phyloP scores from a whole-genome alignment of 2,329 filamentous ascomycete species.

The Gaeumannomyces sp. region DNA sequence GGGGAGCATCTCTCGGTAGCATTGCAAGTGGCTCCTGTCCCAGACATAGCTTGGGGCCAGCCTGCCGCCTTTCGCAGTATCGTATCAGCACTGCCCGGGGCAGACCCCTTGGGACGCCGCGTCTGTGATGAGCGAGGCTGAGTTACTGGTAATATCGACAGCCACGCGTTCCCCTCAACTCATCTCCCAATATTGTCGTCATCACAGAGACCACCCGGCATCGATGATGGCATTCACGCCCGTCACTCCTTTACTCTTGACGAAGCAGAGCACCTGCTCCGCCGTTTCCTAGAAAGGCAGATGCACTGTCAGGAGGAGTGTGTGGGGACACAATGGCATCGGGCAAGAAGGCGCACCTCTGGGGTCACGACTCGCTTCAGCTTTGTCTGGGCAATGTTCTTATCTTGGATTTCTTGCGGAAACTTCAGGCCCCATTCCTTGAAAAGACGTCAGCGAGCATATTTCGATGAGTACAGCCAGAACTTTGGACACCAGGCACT shows the following conservation, averaged over 20 bases:
- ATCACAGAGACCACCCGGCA: constrained; percentile 12
- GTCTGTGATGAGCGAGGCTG: neutral
- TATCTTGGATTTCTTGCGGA: constrained; percentile 49
- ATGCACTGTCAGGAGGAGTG: neutral
- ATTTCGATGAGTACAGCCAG: constrained; percentile 14
- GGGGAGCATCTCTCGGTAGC: neutral
- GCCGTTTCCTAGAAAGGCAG: constrained; percentile 8
- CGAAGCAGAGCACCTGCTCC: constrained; percentile 15
- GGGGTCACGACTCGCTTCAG: constrained; percentile 54
- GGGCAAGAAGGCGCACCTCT: constrained; percentile 27
- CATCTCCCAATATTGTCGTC: neutral
- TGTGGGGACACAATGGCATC: neutral
- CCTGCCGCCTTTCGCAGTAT: neutral
- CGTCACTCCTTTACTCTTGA: constrained; percentile 14
- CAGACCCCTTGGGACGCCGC: neutral
- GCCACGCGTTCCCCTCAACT: neutral
- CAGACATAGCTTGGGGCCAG: neutral
- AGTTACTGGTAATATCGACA: neutral
- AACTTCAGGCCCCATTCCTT: constrained; percentile 58
- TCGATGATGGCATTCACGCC: constrained; percentile 16
- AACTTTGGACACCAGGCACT: constrained; percentile 13
- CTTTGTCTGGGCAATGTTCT: constrained; percentile 46
- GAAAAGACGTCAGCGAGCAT: neutral
- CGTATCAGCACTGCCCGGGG: neutral
- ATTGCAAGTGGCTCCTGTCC: neutral